phyloP scores from a whole-genome alignment of 202 grass and related monocot genomes.

The Zizania palustris region DNA sequence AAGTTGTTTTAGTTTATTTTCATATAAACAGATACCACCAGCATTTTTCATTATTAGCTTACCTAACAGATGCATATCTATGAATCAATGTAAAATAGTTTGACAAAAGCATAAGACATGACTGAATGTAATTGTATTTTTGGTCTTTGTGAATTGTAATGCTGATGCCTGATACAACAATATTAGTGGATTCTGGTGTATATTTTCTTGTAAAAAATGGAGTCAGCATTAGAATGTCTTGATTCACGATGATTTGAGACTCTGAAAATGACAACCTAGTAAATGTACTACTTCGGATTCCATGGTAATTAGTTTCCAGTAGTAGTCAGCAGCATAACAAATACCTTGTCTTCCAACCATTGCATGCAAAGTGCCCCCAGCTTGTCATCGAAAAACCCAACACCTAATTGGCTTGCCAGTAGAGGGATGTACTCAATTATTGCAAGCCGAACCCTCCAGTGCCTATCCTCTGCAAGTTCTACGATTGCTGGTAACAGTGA shows the following conservation, averaged over 20 bases:
- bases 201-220: background rate
- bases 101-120: background rate
- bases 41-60: background rate
- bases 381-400: slow-evolving; percentile 95
- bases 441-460: slow-evolving; percentile 94
- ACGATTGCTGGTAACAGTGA: slow-evolving; percentile 92
- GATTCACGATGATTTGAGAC: no score
- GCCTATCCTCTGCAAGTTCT: slow-evolving; percentile 91
- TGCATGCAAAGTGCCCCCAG: slow-evolving; percentile 96
- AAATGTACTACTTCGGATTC: background rate
- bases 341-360: slow-evolving; percentile 99
- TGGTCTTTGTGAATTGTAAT: background rate
- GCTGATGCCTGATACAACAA: background rate
- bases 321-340: background rate
- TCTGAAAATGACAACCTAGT: background rate
- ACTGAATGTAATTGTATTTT: background rate
- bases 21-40: background rate
- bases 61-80: background rate
- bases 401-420: slow-evolving; percentile 87
- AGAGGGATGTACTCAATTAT: slow-evolving; percentile 98
- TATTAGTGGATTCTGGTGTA: background rate
- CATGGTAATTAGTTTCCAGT: background rate
- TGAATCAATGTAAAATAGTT: background rate
- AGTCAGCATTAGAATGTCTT: background rate
- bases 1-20: background rate